Evolutionary conservation across 176 grass and related monocot species (phyloP), one percentile per base, ranked within the genome.

Genomic region (Poa pratensis): DNA sequence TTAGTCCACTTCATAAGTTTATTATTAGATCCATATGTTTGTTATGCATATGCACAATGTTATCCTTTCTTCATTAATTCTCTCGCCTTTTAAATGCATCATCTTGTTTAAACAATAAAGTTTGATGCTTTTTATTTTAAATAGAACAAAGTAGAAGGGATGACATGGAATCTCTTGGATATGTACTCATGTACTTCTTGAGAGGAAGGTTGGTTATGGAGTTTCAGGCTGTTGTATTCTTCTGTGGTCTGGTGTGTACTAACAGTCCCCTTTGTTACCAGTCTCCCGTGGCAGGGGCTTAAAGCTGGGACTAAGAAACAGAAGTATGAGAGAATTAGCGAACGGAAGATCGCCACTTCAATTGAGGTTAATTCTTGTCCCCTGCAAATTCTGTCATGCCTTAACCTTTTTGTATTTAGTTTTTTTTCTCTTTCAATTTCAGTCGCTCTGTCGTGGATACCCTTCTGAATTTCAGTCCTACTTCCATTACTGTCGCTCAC

Each of bases 131-230:
- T 83, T 75, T 23, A 55, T 78, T 81, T 75, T 32, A 45, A 63
- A 62, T 53, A 97, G 95, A 97, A 69, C 95, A 97, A 93, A 93
- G 95, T 87, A 94, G 95, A 82, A 97, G 92, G 87, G 95, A 97
- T 80, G 95, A 97, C 76, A 71, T 97, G 57, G 95, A 97, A 93
- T 97, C 95, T 62, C 90, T 97, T 87, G 95, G 95, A 86, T 97
- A 97, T 86, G 90, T 97, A 75, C 90, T 97, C 34, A 94, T 94
- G 95, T 97, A 97, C 58, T 94, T 97, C 63, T 90, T 97, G 75
- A 94, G 68, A 91, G 95, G 95, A 97, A 97, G 95, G 95, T 97
- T 78, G 10, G 90, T 87, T 84, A n/a, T 42, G 46, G 46, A 26
- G 24, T 24, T 77, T 85, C 70, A 39, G n/a, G n/a, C 63, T 10